These are phyloP conservation scores for Aspergillus aculeatinus DNA, from an alignment of 2,329 filamentous ascomycete genomes.

Conservation along the genomic window DNA sequence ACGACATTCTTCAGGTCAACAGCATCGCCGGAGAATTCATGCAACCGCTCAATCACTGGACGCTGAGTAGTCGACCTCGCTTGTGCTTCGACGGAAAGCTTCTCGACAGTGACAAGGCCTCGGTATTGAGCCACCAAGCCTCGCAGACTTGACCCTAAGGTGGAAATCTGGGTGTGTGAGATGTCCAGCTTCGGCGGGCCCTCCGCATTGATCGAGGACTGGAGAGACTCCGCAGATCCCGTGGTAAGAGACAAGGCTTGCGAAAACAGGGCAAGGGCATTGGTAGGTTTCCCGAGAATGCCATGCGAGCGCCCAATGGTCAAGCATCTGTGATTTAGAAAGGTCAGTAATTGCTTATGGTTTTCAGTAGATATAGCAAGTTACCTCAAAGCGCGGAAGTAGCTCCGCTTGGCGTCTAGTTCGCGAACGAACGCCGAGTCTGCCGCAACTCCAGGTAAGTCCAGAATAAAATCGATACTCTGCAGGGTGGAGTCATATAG, in stretches of 20 bases:
- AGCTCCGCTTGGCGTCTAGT: conserved; percentile 73
- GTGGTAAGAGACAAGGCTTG: conserved; percentile 66
- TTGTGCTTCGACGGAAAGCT: conserved; percentile 54
- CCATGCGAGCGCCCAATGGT: conserved; percentile 83
- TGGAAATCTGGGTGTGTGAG: conserved; percentile 56
- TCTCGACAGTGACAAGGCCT: conserved; percentile 79
- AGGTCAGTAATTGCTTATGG: conserved; percentile 6
- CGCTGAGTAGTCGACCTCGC: conserved; percentile 42
- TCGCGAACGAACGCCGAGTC: conserved; percentile 74
- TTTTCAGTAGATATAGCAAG: conserved; percentile 26
- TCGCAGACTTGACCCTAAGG: conserved; percentile 62
- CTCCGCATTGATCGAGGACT: conserved; percentile 39
- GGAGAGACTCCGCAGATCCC: conserved; percentile 51
- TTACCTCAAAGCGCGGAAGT: conserved; percentile 87
- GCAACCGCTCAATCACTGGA: conserved; percentile 72
- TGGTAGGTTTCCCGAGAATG: conserved; percentile 67
- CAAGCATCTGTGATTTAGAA: conserved; percentile 59
- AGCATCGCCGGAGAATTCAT: conserved; percentile 69
- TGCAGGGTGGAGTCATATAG: conserved; percentile 89
- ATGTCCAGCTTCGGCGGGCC: conserved; percentile 69
- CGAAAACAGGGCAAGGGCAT: conserved; percentile 81
- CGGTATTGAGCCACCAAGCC: conserved; percentile 77
- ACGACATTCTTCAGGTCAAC: conserved; percentile 80
- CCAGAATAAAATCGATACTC: conserved; percentile 84
- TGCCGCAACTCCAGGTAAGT: conserved; percentile 84